These are phyloP conservation scores for Fusarium transvaalense DNA, from an alignment of 2,329 filamentous ascomycete species.

Conservation along the genomic window DNA sequence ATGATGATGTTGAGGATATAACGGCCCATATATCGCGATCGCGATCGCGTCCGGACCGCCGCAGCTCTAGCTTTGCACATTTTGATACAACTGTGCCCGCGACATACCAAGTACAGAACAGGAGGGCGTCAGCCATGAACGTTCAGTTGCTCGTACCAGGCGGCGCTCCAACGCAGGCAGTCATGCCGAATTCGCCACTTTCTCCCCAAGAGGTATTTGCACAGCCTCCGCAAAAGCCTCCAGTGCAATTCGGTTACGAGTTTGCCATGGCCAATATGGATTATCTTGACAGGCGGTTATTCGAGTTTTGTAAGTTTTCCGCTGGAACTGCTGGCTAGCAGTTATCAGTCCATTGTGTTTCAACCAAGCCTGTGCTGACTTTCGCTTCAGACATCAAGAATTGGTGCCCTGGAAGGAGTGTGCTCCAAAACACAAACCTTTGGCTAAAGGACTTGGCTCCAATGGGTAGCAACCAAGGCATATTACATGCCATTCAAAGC, in stretches of 20 bases:
- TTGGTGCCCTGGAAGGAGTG: constrained; percentile 58
- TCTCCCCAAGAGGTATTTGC: constrained; percentile 18
- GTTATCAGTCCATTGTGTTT: neutral
- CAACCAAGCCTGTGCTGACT: constrained; percentile 5
- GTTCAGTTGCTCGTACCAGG: constrained; percentile 22
- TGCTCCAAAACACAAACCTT: constrained; percentile 55
- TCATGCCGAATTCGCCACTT: constrained; percentile 15
- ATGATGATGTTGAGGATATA: constrained; percentile 37
- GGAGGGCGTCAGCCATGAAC: constrained; percentile 18
- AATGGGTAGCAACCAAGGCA: constrained; percentile 54
- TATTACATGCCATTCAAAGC: constrained; percentile 56
- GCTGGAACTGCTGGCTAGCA: neutral
- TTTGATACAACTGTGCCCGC: constrained; percentile 22
- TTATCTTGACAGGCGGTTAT: constrained; percentile 51
- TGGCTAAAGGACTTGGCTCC: constrained; percentile 57
- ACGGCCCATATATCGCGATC: constrained; percentile 22
- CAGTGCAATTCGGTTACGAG: constrained; percentile 50
- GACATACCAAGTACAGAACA: constrained; percentile 1
- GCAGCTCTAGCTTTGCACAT: constrained; percentile 17
- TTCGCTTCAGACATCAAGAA: constrained; percentile 52
- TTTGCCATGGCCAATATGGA: constrained; percentile 51
- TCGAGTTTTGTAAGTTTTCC: constrained; percentile 53
- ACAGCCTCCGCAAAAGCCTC: constrained; percentile 42
- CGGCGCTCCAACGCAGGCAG: constrained; percentile 16
- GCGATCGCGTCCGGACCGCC: constrained; percentile 11